A percentile compares a stretch with the other conserved stretches of the same genome.
Evolutionary conservation across 208 protist genomes (phyloP).

Genomic region (Naegleria fowleri): DNA sequence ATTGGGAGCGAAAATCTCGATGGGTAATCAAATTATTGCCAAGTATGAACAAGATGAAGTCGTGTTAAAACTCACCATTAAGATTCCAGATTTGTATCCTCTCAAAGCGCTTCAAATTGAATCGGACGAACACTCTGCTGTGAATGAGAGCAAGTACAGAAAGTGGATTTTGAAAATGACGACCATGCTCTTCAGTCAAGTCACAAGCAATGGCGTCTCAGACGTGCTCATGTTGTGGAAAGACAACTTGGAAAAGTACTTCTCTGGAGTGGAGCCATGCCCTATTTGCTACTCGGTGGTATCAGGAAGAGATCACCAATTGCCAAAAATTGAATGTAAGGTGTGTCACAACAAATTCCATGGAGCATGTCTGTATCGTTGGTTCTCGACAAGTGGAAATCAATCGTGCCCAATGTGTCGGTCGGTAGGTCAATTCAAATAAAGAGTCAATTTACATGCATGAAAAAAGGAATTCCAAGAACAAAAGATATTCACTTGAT

Average conservation of each 20-base stretch:
- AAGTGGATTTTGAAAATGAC: constrained; percentile 80
- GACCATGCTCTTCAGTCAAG: constrained; percentile 65
- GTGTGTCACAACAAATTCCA: constrained; percentile 76
- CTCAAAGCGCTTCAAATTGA: background rate
- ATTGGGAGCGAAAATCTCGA: background rate
- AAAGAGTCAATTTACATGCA: too few relatives aligned
- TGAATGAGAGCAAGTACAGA: constrained; percentile 67
- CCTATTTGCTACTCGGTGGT: constrained; percentile 81
- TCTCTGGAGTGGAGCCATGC: constrained; percentile 73
- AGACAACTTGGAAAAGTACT: constrained; percentile 77
- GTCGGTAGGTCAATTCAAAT: constrained; percentile 56
- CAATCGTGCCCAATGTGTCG: constrained; percentile 78
- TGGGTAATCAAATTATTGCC: background rate
- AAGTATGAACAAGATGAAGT: constrained; percentile 28
- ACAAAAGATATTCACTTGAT: too few relatives aligned
- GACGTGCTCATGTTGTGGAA: constrained; percentile 38
- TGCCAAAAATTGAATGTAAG: constrained; percentile 72
- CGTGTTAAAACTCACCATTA: background rate
- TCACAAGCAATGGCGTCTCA: constrained; percentile 58
- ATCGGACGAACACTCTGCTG: constrained; percentile 37
- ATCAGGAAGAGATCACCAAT: constrained; percentile 59
- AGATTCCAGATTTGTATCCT: background rate
- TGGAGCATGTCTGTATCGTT: constrained; percentile 71
- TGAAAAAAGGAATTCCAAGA: too few relatives aligned
- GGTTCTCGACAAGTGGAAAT: constrained; percentile 71